phyloP scores from a whole-genome alignment of 306 rosid species.

The Trifolium pratense region DNA sequence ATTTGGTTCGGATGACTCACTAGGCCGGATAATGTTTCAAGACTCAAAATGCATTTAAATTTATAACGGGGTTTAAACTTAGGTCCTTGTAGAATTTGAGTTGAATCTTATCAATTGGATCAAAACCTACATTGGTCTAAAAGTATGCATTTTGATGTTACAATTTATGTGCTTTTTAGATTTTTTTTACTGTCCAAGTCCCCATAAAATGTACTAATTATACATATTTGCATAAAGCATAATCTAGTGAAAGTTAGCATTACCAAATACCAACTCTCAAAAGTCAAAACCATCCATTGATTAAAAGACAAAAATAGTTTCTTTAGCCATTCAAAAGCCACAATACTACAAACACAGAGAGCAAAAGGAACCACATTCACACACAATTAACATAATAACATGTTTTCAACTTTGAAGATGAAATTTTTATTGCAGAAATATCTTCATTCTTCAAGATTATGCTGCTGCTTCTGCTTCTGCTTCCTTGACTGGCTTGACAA shows the following conservation, averaged over 20 bases:
- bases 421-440: constrained; percentile 14
- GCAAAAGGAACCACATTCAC: constrained; percentile 20
- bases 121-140: not conserved
- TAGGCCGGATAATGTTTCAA: too few relatives aligned
- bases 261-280: not conserved
- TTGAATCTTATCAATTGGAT: too few relatives aligned
- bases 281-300: constrained; percentile 16
- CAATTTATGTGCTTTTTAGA: not conserved
- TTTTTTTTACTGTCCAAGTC: not conserved
- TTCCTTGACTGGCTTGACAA: constrained; percentile 73
- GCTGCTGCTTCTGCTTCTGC: constrained; percentile 24
- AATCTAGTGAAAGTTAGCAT: not conserved
- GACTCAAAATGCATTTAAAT: too few relatives aligned
- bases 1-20: too few relatives aligned
- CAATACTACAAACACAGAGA: not conserved
- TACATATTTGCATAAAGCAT: not conserved
- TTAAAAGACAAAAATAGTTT: constrained; percentile 19
- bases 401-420: constrained; percentile 7
- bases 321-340: constrained; percentile 22
- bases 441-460: constrained; percentile 30
- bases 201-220: not conserved
- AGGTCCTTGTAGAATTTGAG: too few relatives aligned
- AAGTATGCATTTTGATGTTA: not conserved
- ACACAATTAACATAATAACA: constrained; percentile 9
- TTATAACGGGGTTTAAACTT: too few relatives aligned